Evolutionary conservation across 805 yeast species (phyloP).

Genomic region (Lipomyces japonicus): DNA sequence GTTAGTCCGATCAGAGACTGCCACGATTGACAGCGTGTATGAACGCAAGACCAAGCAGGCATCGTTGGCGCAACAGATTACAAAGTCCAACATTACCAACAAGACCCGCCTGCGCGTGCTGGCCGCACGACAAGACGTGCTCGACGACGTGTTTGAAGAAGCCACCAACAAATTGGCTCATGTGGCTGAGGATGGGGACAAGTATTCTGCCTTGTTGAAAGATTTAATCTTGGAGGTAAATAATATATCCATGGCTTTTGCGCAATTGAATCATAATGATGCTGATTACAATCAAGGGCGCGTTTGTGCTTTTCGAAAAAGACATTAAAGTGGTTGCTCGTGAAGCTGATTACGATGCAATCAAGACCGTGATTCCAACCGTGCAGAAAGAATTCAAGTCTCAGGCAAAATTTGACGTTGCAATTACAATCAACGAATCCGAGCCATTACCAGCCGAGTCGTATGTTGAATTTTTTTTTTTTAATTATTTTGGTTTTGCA

Average conservation of each 20-base stretch:
- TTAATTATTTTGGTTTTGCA: too few relatives aligned
- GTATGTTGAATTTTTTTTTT: conserved; percentile 8
- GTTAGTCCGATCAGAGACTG: conserved; percentile 86
- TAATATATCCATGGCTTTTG: conserved; percentile 27
- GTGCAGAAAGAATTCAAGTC: conserved; percentile 64
- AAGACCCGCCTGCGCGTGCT: conserved; percentile 90
- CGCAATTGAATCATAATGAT: background rate
- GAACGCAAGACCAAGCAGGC: conserved; percentile 87
- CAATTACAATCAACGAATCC: conserved; percentile 54
- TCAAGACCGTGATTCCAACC: conserved; percentile 56
- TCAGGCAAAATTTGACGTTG: conserved; percentile 55
- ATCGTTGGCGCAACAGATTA: conserved; percentile 86
- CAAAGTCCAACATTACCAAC: conserved; percentile 91
- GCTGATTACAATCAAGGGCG: conserved; percentile 34
- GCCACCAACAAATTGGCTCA: conserved; percentile 62
- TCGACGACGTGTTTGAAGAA: conserved; percentile 67
- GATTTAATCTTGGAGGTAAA: conserved; percentile 71
- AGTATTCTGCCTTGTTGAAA: conserved; percentile 65
- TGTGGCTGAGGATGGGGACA: conserved; percentile 50
- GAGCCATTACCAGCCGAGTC: conserved; percentile 55
- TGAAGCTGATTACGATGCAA: conserved; percentile 58
- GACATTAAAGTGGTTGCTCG: conserved; percentile 62
- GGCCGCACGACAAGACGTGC: conserved; percentile 75
- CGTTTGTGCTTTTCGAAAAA: conserved; percentile 70
- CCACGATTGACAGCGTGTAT: conserved; percentile 76